These are phyloP conservation scores for Aureobasidium sp. DNA, from an alignment of 2,329 filamentous ascomycete genomes.

Conservation along the genomic window DNA sequence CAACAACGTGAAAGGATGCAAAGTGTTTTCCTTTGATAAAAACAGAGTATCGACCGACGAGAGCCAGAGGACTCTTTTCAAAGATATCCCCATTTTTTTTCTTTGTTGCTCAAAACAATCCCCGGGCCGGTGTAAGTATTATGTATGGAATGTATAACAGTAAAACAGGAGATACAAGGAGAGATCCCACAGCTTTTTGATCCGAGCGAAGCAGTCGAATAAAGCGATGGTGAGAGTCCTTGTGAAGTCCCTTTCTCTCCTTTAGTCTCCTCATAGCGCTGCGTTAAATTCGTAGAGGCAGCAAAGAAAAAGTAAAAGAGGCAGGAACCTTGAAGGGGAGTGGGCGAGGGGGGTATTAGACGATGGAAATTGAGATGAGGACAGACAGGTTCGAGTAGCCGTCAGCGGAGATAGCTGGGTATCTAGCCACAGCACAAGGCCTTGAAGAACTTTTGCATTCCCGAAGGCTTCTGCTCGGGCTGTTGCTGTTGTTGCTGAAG, in stretches of 20 bases:
- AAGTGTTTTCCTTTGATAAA: constrained; percentile 1
- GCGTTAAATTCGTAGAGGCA: constrained; percentile 8
- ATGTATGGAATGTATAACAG: constrained; percentile 15
- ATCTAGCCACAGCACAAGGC: constrained; percentile 72
- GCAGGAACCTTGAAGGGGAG: constrained; percentile 3
- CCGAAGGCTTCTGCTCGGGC: constrained; percentile 66
- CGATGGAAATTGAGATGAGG: background rate
- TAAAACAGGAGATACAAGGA: constrained; percentile 13
- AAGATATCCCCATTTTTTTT: constrained; percentile 9
- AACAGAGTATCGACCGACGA: constrained; percentile 3
- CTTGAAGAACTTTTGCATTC: constrained; percentile 90
- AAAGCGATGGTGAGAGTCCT: background rate
- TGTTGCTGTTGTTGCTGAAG: constrained; percentile 41
- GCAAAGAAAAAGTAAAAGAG: constrained; percentile 3
- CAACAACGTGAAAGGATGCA: constrained; percentile 2
- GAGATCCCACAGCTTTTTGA: background rate
- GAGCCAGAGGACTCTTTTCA: background rate
- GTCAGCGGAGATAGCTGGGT: background rate
- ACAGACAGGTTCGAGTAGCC: background rate
- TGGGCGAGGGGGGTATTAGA: background rate
- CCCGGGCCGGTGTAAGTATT: constrained; percentile 9
- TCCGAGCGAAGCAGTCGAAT: background rate
- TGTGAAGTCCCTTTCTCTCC: constrained; percentile 2
- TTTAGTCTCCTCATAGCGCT: background rate
- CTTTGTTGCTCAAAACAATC: constrained; percentile 4